Percentiles rank a stretch among this genome's conserved stretches.
Evolutionary conservation across 176 grass and related monocot genomes (phyloP).

Genomic region (Juncus effusus): DNA sequence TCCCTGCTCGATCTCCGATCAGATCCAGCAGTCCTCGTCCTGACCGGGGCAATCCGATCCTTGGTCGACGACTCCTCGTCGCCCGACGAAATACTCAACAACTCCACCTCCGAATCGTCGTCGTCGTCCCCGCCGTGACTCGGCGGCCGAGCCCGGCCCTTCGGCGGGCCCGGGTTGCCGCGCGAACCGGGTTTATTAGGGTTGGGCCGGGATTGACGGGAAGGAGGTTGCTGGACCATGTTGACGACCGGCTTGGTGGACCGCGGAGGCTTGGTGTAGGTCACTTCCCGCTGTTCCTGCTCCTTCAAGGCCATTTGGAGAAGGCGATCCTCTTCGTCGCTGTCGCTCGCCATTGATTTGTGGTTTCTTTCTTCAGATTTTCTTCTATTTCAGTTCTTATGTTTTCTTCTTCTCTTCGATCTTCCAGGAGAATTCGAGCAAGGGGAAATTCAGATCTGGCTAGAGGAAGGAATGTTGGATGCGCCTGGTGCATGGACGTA

Average conservation of each 20-base stretch:
- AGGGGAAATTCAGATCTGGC: no score
- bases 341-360: constrained; percentile 74
- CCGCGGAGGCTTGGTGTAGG: constrained; percentile 66
- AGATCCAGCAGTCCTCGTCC: constrained; percentile 36
- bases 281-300: constrained; percentile 82
- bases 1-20: constrained; percentile 51
- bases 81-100: constrained; percentile 93
- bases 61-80: constrained; percentile 67
- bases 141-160: constrained; percentile 34
- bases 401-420: neutral
- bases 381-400: neutral
- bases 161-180: constrained; percentile 21
- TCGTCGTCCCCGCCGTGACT: constrained; percentile 73
- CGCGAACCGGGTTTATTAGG: constrained; percentile 25
- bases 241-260: constrained; percentile 84
- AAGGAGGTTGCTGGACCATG: constrained; percentile 58
- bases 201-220: constrained; percentile 25
- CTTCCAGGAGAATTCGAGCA: no score
- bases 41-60: constrained; percentile 44
- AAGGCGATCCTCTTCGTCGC: constrained; percentile 97
- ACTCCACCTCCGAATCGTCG: constrained; percentile 89
- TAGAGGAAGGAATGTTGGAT: no score
- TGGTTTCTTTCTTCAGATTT: neutral
- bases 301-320: constrained; percentile 96
- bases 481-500: no score